phyloP scores from a whole-genome alignment of 805 yeast species.

The Candida fluviatilis region DNA sequence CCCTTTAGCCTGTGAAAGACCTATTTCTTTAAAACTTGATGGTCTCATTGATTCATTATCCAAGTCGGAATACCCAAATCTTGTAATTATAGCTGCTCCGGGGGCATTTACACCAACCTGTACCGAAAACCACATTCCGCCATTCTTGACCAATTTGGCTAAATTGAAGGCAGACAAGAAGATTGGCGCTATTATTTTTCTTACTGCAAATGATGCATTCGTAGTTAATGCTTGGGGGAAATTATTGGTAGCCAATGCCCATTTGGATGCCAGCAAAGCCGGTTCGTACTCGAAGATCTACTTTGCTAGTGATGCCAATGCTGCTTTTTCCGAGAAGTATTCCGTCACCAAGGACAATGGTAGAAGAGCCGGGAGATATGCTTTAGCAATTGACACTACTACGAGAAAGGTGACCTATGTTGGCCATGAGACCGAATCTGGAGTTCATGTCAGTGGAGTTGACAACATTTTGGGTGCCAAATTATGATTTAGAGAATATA shows the following conservation, averaged over 20 bases:
- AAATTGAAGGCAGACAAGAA: slow-evolving; percentile 23
- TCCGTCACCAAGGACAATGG: slow-evolving; percentile 32
- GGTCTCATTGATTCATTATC: slow-evolving; percentile 20
- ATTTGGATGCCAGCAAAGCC: slow-evolving; percentile 12
- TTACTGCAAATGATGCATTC: slow-evolving; percentile 41
- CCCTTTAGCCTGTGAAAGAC: slow-evolving; percentile 33
- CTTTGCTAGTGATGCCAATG: slow-evolving; percentile 40
- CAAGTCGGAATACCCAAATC: slow-evolving; percentile 18
- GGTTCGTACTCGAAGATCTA: slow-evolving; percentile 24
- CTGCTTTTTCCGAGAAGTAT: slow-evolving; percentile 25
- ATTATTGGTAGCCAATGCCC: slow-evolving; percentile 23
- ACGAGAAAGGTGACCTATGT: slow-evolving; percentile 27
- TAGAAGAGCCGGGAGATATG: slow-evolving; percentile 40
- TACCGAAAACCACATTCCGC: slow-evolving; percentile 42
- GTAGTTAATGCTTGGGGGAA: slow-evolving; percentile 44
- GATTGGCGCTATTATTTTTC: slow-evolving; percentile 29
- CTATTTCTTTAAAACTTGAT: slow-evolving; percentile 31
- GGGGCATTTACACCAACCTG: slow-evolving; percentile 45
- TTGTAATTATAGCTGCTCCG: slow-evolving; percentile 38
- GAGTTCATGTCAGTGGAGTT: slow-evolving; percentile 32
- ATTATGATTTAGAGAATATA: slow-evolving; percentile 15
- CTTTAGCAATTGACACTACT: slow-evolving; percentile 27
- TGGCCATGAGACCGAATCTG: slow-evolving; percentile 30
- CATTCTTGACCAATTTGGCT: slow-evolving; percentile 26
- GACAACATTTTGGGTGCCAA: slow-evolving; percentile 35